Conservation (phyloP, 805 yeast species). For the Sugiyamaella floridensis region DNA sequence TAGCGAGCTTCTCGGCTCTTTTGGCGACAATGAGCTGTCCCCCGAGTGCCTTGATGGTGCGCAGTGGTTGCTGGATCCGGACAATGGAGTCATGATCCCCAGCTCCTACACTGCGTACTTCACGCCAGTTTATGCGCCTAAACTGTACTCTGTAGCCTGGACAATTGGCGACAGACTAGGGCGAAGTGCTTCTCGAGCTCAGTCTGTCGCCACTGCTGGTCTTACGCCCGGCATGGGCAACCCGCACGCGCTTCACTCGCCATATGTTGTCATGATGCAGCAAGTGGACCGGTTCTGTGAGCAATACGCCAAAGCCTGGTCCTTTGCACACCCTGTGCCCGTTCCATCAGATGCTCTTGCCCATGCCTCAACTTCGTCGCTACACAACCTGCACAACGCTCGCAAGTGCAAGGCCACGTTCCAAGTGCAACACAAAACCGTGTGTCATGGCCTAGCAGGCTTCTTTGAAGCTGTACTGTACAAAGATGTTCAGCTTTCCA, state of each 20-base stretch:
- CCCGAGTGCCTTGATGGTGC: conserved; percentile 66
- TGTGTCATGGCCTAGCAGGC: conserved; percentile 70
- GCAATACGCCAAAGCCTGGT: conserved; percentile 50
- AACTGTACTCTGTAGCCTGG: conserved; percentile 32
- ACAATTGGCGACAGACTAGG: not conserved
- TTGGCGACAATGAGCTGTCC: conserved; percentile 85
- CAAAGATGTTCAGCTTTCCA: conserved; percentile 49
- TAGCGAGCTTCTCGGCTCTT: conserved; percentile 81
- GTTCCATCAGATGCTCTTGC: not conserved
- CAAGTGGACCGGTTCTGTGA: conserved; percentile 39
- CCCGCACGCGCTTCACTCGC: conserved; percentile 26
- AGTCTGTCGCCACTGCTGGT: conserved; percentile 1
- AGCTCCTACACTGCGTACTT: conserved; percentile 49
- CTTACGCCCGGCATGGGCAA: not conserved
- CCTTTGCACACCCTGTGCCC: conserved; percentile 46
- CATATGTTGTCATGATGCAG: conserved; percentile 40
- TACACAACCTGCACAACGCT: conserved; percentile 17
- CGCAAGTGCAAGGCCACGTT: conserved; percentile 35
- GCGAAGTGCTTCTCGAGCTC: not conserved
- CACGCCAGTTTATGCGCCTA: conserved; percentile 62
- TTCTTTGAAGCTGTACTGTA: conserved; percentile 66
- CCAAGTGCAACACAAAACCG: conserved; percentile 42
- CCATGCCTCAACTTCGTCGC: not conserved
- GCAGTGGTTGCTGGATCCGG: conserved; percentile 35
- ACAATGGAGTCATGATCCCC: conserved; percentile 55